A percentile compares a stretch with the other conserved stretches of the same genome.
These are phyloP conservation scores for Stephania japonica DNA, from an alignment of 164 flowering plant genomes.

Conservation along the genomic window DNA sequence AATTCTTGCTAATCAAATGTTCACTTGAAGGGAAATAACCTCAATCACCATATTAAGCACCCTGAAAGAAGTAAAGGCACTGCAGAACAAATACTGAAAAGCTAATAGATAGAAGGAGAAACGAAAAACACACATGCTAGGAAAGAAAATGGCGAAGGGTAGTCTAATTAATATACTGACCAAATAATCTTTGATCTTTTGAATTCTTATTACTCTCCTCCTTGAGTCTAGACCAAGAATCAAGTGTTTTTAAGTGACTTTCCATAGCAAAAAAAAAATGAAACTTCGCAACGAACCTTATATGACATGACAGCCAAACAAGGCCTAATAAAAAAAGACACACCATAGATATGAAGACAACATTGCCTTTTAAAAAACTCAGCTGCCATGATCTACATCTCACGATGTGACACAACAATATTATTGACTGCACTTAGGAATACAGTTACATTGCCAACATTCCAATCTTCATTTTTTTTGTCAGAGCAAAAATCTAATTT, in stretches of 20 bases:
- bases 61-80: not conserved
- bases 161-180: no score
- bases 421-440: not conserved
- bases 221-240: no score
- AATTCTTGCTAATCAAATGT: not conserved
- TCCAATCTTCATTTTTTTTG: not conserved
- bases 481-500: no score
- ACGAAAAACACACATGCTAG: not conserved
- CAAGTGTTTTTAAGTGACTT: no score
- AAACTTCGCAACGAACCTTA: no score
- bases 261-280: no score
- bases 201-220: no score
- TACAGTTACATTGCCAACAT: not conserved
- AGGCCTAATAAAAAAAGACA: not conserved
- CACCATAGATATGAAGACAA: not conserved
- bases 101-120: not conserved
- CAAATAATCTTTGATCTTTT: no score
- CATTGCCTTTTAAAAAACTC: not conserved
- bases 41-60: not conserved
- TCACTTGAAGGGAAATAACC: not conserved
- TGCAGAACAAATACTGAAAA: not conserved
- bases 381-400: not conserved
- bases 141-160: no score
- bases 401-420: not conserved
- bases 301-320: no score